These are phyloP conservation scores for Debaryomycetaceae sp. DNA, from an alignment of 1,139 yeast genomes.

Conservation along the genomic window DNA sequence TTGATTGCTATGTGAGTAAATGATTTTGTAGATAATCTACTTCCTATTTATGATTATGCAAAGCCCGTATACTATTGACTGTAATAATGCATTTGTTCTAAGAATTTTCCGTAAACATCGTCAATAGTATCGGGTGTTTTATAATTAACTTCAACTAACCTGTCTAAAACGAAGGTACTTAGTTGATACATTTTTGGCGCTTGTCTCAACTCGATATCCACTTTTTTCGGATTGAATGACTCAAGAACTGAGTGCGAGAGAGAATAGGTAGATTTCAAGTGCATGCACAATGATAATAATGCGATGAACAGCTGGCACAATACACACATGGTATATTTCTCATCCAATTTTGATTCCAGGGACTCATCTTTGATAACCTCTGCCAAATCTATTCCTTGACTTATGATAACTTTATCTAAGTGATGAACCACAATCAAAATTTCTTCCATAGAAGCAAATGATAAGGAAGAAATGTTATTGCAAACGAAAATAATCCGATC, in stretches of 20 bases:
- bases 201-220: conserved; percentile 25
- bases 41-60: background rate
- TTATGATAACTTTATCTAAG: conserved; percentile 15
- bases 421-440: conserved; percentile 15
- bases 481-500: conserved; percentile 32
- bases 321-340: conserved; percentile 7
- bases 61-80: conserved; percentile 5
- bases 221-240: conserved; percentile 20
- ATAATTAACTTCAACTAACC: conserved; percentile 7
- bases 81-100: conserved; percentile 10
- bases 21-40: too few relatives aligned
- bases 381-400: conserved; percentile 37
- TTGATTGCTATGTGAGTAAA: too few relatives aligned
- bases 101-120: conserved; percentile 11
- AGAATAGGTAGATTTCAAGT: conserved; percentile 19
- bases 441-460: conserved; percentile 42
- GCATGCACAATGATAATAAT: conserved; percentile 19
- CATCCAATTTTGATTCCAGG: conserved; percentile 1
- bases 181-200: conserved; percentile 14
- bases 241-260: conserved; percentile 20
- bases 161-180: conserved; percentile 9
- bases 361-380: conserved; percentile 11
- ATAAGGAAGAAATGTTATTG: conserved; percentile 36
- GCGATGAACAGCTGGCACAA: conserved; percentile 21
- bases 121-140: conserved; percentile 8